A percentile compares a stretch with the other conserved stretches of the same genome.
phyloP scores from a whole-genome alignment of 257 asterid species.

The Lantana camara region DNA sequence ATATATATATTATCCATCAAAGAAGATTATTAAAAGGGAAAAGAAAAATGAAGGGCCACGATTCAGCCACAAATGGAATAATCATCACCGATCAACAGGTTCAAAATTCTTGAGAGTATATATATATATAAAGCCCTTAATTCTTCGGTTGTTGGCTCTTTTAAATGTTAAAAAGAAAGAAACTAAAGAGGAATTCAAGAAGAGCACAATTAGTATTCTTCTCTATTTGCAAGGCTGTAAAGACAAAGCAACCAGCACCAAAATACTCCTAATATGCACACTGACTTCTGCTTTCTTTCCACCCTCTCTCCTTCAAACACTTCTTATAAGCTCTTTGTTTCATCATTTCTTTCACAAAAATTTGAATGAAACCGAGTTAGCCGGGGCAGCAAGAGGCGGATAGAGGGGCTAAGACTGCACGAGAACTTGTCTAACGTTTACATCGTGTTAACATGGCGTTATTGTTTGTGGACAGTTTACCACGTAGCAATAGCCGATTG shows the following conservation, averaged over 20 bases:
- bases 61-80: constrained; percentile 16
- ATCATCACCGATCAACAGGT: constrained; percentile 2
- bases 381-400: no score
- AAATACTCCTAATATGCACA: constrained; percentile 5
- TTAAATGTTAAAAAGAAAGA: background rate
- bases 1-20: constrained; percentile 9
- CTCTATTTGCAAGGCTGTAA: constrained; percentile 15
- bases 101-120: constrained; percentile 17
- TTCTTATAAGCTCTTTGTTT: no score
- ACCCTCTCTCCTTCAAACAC: background rate
- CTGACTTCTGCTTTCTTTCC: constrained; percentile 17
- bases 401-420: no score
- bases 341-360: no score
- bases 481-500: constrained; percentile 34
- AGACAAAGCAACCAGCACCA: background rate
- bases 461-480: constrained; percentile 34
- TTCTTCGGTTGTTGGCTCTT: constrained; percentile 19
- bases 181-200: background rate
- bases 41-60: constrained; percentile 4
- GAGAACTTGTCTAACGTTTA: no score
- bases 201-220: background rate
- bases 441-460: constrained; percentile 31
- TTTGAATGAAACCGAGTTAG: no score
- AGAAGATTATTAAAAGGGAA: constrained; percentile 1
- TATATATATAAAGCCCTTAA: no score